Evolutionary conservation across 192 early-diverging fungal genomes (phyloP).

Genomic region (Podila horticola): DNA sequence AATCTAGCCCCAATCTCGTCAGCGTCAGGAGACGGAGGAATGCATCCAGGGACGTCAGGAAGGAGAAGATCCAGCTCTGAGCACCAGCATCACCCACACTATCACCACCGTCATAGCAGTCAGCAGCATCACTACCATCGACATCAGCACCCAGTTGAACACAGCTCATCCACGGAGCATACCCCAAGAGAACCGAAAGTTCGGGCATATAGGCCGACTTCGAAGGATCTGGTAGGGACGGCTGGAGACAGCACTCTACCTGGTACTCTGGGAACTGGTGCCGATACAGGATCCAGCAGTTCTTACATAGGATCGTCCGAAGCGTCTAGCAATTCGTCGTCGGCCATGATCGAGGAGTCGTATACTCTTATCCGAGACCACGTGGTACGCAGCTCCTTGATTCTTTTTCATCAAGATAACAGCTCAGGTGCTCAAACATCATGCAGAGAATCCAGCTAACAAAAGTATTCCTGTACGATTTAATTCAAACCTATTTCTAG

Average conservation of each 20-base stretch:
- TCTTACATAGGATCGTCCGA: conserved; percentile 17
- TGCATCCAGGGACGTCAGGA: background rate
- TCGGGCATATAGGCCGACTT: background rate
- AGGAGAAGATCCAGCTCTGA: background rate
- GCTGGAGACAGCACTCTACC: background rate
- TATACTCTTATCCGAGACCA: conserved; percentile 43
- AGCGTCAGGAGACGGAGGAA: background rate
- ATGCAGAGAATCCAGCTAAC: background rate
- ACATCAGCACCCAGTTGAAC: background rate
- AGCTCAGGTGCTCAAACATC: background rate
- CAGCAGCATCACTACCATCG: background rate
- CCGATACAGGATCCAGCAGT: conserved; percentile 6
- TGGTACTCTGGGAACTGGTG: background rate
- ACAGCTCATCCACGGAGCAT: no score
- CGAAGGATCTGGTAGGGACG: conserved; percentile 1
- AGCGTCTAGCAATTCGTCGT: conserved; percentile 39
- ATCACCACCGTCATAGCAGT: background rate
- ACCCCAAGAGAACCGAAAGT: no score
- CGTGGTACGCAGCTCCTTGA: conserved; percentile 9
- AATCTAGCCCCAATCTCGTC: background rate
- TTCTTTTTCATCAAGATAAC: background rate
- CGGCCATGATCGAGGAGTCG: conserved; percentile 44
- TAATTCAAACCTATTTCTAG: conserved; percentile 2
- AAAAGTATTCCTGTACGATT: background rate
- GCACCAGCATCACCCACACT: background rate